Conservation (phyloP, 805 yeast species). For the Metschnikowia similis region DNA sequence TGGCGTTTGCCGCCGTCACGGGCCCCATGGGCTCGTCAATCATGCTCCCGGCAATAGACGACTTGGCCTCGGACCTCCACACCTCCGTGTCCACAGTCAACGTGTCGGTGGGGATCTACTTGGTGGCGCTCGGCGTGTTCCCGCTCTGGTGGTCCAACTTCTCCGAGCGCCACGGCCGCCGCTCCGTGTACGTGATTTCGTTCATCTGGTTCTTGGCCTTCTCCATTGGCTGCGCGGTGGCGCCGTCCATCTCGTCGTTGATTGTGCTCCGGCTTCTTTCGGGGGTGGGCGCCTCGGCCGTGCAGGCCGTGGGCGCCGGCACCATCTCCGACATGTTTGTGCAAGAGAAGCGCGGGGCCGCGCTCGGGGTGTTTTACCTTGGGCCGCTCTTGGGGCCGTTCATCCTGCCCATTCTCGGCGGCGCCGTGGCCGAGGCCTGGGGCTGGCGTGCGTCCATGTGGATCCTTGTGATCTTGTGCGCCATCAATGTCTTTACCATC, state of each 20-base stretch:
- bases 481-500: slow-evolving; percentile 45
- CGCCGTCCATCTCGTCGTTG: slow-evolving; percentile 57
- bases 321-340: slow-evolving; percentile 71
- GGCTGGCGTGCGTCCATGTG: slow-evolving; percentile 91
- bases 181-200: slow-evolving; percentile 68
- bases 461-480: slow-evolving; percentile 69
- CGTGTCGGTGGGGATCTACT: slow-evolving; percentile 74
- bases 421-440: slow-evolving; percentile 64
- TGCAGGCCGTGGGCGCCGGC: slow-evolving; percentile 88
- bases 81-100: slow-evolving; percentile 63
- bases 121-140: slow-evolving; percentile 68
- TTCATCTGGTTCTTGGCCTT: slow-evolving; percentile 61
- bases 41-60: slow-evolving; percentile 70
- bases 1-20: slow-evolving; percentile 69
- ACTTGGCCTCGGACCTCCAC: slow-evolving; percentile 49
- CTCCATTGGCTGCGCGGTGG: slow-evolving; percentile 65
- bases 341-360: slow-evolving; percentile 67
- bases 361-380: slow-evolving; percentile 74
- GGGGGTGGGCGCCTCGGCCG: slow-evolving; percentile 72
- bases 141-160: slow-evolving; percentile 89
- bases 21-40: slow-evolving; percentile 92
- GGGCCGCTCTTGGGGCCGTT: slow-evolving; percentile 83
- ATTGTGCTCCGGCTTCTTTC: slow-evolving; percentile 72
- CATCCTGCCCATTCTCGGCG: slow-evolving; percentile 73
- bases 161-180: slow-evolving; percentile 70